Evolutionary conservation across 2,329 filamentous ascomycete genomes (phyloP), one percentile per base, ranked within the genome.

Genomic region (Fusarium fracticaudum): DNA sequence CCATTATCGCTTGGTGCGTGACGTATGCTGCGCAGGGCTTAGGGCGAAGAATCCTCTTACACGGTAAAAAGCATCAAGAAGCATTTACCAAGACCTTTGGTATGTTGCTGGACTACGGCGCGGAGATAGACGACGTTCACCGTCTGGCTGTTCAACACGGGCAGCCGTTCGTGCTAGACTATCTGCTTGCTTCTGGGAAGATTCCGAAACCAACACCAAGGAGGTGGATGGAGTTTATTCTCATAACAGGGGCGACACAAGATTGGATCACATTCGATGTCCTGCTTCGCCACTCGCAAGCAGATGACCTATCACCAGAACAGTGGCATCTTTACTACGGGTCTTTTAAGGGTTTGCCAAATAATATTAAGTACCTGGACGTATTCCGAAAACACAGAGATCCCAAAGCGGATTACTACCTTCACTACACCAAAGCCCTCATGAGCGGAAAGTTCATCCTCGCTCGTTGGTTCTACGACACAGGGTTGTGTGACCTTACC

Each of bases 351-450:
- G 51, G 35, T 0, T 54, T 54, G 8, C 51, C 51, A 0, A 29
- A 54, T 0, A 29, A n/a, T 0, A 1, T 8, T 2, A 24, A 40
- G 8, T 29, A 18, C 10, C 7, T 54, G 0, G 14, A 54, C 5
- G 24, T 22, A 13, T 54, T 40, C 5, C 2, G 20, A 1, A 54
- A 40, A 10, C 24, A 54, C 3, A 13, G 51, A 29, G 35, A 54
- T 6, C 14, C 20, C 0, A 29, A 13, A 0, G 4, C 10, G 2
- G 35, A 54, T 3, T 40, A 9, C 10, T 54, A 54, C 5, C 35
- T 54, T 8, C 35, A 54, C 14, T 54, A 54, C 8, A 29, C 24
- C 5, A 17, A 54, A 5, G 51, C 35, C 8, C 51, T 54, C 14
- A 29, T 22, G 51, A n/a, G 20, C 7, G 51, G 51, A 9, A 54